Conservation (phyloP, 2,329 filamentous ascomycete genomes). For the Xylariales sp. region DNA sequence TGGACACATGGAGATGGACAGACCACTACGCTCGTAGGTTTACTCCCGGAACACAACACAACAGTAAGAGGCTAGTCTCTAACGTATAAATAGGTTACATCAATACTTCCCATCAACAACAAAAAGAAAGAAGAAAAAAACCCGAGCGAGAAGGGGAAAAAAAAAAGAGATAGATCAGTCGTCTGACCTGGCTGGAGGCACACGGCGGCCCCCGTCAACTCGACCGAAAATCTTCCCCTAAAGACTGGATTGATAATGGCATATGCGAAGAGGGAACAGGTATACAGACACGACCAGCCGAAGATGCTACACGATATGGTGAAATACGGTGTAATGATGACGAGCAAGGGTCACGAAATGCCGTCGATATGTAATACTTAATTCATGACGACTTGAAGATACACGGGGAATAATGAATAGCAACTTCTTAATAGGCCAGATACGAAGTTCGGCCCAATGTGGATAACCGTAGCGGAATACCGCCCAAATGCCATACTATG, state of each 20-base stretch:
- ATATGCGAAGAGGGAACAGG: neutral
- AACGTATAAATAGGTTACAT: neutral
- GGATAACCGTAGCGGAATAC: neutral
- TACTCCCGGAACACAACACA: neutral
- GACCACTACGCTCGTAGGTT: neutral
- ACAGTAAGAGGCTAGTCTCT: neutral
- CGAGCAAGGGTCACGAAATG: constrained; percentile 15
- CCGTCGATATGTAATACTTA: constrained; percentile 2
- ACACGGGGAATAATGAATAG: neutral
- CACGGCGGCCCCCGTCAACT: neutral
- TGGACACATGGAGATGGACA: neutral
- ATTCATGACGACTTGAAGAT: neutral
- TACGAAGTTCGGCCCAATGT: neutral
- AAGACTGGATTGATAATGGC: neutral
- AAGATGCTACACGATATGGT: constrained; percentile 3
- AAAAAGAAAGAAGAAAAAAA: too few species aligned
- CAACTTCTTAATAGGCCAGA: neutral
- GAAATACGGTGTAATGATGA: constrained; percentile 23
- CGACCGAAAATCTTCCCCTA: too few species aligned
- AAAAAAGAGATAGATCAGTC: neutral
- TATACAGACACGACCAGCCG: neutral
- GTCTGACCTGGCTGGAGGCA: neutral
- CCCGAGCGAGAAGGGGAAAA: neutral
- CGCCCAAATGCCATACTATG: neutral
- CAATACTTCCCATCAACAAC: neutral